Percentiles rank a stretch among this genome's conserved stretches.
Evolutionary conservation across 345 rosid species (phyloP).

Genomic region (Salix koriyanagi): DNA sequence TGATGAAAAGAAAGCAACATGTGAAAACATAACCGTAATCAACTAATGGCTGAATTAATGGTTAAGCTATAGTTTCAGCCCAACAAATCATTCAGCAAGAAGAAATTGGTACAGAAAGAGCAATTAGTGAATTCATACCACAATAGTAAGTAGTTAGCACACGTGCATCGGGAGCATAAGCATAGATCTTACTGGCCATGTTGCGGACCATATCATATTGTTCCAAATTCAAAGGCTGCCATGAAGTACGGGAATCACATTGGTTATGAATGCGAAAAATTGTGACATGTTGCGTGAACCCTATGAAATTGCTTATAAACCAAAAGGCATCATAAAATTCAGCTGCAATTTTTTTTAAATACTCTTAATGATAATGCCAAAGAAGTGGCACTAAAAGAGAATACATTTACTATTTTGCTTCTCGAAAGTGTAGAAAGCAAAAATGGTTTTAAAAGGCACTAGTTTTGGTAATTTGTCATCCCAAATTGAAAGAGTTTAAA

Average conservation of each 20-base stretch:
- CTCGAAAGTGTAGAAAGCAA: not conserved
- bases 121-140: conserved; percentile 40
- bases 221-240: conserved; percentile 89
- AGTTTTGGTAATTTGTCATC: not conserved
- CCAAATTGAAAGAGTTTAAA: not conserved
- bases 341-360: not conserved
- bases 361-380: not conserved
- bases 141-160: conserved; percentile 87
- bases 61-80: not conserved
- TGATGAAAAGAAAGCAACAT: conserved; percentile 13
- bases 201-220: conserved; percentile 72
- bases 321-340: not conserved
- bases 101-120: not conserved
- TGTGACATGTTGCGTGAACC: not conserved
- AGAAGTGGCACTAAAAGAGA: not conserved
- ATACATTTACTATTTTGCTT: not conserved
- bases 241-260: conserved; percentile 19
- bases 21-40: conserved; percentile 7
- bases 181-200: conserved; percentile 81
- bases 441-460: not conserved
- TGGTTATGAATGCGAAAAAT: not conserved
- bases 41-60: conserved; percentile 1
- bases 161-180: conserved; percentile 94
- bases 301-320: not conserved
- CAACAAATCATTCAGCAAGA: not conserved